Evolutionary conservation across 306 rosid genomes (phyloP), one percentile per base, ranked within the genome.

Genomic region (Dryas alaskensis): DNA sequence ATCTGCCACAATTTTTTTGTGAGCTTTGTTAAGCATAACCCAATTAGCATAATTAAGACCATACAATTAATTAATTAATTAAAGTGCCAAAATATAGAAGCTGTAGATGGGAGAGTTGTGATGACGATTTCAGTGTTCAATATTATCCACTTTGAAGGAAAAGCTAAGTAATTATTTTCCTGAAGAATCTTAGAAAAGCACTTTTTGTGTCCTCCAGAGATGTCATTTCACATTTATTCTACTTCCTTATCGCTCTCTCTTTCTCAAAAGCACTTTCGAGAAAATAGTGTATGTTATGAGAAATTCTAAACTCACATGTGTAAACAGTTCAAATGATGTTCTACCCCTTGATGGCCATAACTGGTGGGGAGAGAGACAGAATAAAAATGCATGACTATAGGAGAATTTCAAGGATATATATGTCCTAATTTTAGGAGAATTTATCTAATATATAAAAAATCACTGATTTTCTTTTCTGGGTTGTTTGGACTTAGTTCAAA

Each of bases 221-320:
- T 53, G 78, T 69, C 75, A 59, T 47, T 71, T 69, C 60, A 65
- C 64, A 51, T 72, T 70, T 81, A 68, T 84, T 82, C 60, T 39
- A 60, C 62, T 73, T 43, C 45, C 16, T 77, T 40, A 27, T n/a
- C 13, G 43, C 17, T 62, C 67, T 70, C 14, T n/a, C 58, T 45
- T 19, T 46, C 68, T 57, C 39, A 44, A 67, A 54, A 3, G 53
- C 81, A 48, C 88, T 74, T 78, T 61, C 60, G 74, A 40, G 72
- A 75, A 86, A 85, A 39, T 63, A 83, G 84, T 76, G 90, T 92
- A 70, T 65, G 86, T 14, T 60, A 84, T 70, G 48, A 80, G 79
- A 82, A 84, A 70, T 78, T 67, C 93, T 78, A 60, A 62, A 68
- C 44, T 53, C 25, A 70, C 53, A 58, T 66, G 69, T 57, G 64